phyloP scores from a whole-genome alignment of 106 monocot genomes.

The Platanthera zijinensis region DNA sequence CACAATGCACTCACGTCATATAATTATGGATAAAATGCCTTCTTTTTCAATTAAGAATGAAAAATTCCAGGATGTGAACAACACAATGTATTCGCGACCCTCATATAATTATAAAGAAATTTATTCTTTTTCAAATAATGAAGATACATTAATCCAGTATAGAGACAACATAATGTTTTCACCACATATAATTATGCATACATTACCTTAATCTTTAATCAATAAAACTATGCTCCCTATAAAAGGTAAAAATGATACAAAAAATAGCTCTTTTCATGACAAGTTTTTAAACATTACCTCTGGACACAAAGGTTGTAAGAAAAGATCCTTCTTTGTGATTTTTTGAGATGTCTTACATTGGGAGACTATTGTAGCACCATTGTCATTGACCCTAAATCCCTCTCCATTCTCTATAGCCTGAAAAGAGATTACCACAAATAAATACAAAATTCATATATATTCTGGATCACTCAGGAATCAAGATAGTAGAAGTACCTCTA shows the following conservation, averaged over 20 bases:
- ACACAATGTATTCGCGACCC: no score
- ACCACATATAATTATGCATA: no score
- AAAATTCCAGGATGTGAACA: no score
- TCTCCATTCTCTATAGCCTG: conserved; percentile 26
- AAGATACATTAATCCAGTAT: no score
- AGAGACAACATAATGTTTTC: no score
- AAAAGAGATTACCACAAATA: neutral
- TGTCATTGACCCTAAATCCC: neutral
- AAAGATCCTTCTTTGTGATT: conserved; percentile 51
- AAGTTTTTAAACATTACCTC: conserved; percentile 34
- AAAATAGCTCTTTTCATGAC: neutral
- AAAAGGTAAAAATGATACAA: neutral
- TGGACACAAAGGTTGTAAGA: conserved; percentile 56
- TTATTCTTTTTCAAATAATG: no score
- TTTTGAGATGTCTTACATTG: conserved; percentile 26
- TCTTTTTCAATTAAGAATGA: no score
- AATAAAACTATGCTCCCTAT: neutral
- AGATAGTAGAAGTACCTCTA: conserved; percentile 27
- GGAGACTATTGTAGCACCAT: neutral
- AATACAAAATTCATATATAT: no score
- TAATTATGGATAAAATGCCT: no score
- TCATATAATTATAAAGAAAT: no score
- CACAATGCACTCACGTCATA: no score
- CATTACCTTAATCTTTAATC: no score
- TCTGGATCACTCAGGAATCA: neutral